phyloP scores from a whole-genome alignment of 257 asterid genomes.

The Lycium barbarum region DNA sequence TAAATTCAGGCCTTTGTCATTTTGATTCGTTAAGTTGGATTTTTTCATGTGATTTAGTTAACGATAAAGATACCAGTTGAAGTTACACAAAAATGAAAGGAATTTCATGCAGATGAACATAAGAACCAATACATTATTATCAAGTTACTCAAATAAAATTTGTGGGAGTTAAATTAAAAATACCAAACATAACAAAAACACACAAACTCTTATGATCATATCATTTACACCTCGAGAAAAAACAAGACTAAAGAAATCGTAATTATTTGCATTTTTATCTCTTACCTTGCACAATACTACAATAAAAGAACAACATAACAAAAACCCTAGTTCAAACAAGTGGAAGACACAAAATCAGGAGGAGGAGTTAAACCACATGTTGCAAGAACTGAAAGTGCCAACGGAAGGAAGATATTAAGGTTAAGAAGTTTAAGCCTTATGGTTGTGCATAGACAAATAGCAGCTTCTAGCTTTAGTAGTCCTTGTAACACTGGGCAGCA shows the following conservation, averaged over 20 bases:
- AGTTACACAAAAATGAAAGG: background rate
- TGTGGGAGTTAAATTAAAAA: background rate
- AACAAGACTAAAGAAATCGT: background rate
- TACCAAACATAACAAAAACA: background rate
- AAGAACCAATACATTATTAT: background rate
- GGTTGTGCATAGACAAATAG: slow-evolving; percentile 81
- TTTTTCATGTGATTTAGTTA: background rate
- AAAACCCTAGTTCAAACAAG: slow-evolving; percentile 31
- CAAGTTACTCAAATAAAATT: background rate
- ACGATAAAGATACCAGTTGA: background rate
- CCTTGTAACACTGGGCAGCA: slow-evolving; percentile 95
- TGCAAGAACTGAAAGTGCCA: slow-evolving; percentile 80
- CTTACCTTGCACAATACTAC: background rate
- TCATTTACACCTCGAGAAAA: background rate
- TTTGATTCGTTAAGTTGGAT: too few species aligned
- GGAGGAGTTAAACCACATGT: slow-evolving; percentile 88
- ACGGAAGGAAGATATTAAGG: slow-evolving; percentile 78
- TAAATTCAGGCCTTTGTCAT: background rate
- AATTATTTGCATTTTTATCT: background rate
- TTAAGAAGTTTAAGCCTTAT: slow-evolving; percentile 81
- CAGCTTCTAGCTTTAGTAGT: slow-evolving; percentile 86
- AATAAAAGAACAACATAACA: background rate
- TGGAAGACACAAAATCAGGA: slow-evolving; percentile 92
- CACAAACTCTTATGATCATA: background rate
- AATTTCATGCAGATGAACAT: background rate